phyloP scores from a whole-genome alignment of 495 filamentous ascomycete species.

The Lasiosphaeria ovina region DNA sequence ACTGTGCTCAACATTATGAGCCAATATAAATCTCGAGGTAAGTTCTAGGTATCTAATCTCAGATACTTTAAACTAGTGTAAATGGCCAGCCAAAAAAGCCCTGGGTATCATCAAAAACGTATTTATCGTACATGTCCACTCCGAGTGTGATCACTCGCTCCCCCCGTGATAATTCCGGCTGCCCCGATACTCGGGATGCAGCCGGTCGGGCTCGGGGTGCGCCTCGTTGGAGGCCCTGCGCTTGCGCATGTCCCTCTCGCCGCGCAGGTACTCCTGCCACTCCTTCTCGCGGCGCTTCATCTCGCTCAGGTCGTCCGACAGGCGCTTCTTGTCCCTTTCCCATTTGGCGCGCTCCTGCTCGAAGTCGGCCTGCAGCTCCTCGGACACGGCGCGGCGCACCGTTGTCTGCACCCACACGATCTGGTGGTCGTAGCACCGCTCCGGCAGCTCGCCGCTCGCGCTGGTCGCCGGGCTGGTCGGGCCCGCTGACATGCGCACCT shows the following conservation, averaged over 20 bases:
- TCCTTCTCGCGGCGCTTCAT: not conserved
- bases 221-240: not conserved
- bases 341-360: not conserved
- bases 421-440: slow-evolving; percentile 5
- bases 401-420: not conserved
- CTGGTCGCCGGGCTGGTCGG: too few species aligned
- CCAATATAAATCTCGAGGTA: too few species aligned
- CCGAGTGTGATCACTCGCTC: not conserved
- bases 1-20: too few species aligned
- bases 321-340: not conserved
- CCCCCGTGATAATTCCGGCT: not conserved
- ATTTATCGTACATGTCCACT: too few species aligned
- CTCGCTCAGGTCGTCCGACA: not conserved
- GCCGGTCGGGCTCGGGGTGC: not conserved
- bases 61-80: too few species aligned
- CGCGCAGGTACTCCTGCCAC: not conserved
- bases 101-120: too few species aligned
- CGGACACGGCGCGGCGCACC: not conserved
- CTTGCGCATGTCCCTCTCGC: not conserved
- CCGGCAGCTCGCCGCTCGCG: not conserved
- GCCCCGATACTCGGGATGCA: not conserved
- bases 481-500: not conserved
- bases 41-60: too few species aligned
- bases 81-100: too few species aligned
- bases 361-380: slow-evolving; percentile 4